phyloP scores from a whole-genome alignment of 768 basidiomycete genomes.

The Ramaria rubella region DNA sequence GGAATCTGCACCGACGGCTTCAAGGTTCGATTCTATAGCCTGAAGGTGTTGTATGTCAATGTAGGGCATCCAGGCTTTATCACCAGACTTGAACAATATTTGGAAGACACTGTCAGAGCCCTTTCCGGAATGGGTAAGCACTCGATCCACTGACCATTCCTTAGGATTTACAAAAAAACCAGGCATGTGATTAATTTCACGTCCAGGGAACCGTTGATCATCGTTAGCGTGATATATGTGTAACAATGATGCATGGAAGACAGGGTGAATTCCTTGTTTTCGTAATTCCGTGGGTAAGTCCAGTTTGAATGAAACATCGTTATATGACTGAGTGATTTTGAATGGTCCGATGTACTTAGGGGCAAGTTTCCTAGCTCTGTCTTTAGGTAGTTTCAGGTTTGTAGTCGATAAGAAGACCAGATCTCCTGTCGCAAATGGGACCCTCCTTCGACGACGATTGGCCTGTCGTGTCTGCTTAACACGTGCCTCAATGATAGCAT shows the following conservation, averaged over 20 bases:
- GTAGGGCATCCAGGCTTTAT: constrained; percentile 31
- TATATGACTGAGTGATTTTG: constrained; percentile 11
- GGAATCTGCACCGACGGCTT: constrained; percentile 22
- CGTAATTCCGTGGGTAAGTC: constrained; percentile 14
- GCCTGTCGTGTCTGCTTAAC: constrained; percentile 30
- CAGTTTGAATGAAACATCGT: constrained; percentile 1
- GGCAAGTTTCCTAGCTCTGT: constrained; percentile 25
- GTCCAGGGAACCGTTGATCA: constrained; percentile 22
- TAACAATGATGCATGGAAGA: constrained; percentile 17
- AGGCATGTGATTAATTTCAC: constrained; percentile 14
- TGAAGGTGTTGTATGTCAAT: constrained; percentile 17
- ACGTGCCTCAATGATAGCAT: constrained; percentile 23
- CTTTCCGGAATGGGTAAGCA: constrained; percentile 20
- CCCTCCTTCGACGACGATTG: constrained; percentile 17
- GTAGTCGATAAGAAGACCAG: constrained; percentile 23
- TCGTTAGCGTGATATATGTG: constrained; percentile 22
- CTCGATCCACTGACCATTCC: constrained; percentile 17
- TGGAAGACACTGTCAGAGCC: constrained; percentile 24
- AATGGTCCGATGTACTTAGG: constrained; percentile 28
- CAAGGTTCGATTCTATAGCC: constrained; percentile 23
- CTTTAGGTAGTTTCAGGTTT: constrained; percentile 25
- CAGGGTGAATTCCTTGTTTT: constrained; percentile 12
- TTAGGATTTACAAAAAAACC: constrained; percentile 11
- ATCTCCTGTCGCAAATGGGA: constrained; percentile 22
- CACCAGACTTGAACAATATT: constrained; percentile 28